These are phyloP conservation scores for Porodaedalea pini DNA, from an alignment of 1,284 basidiomycete genomes.

Conservation along the genomic window DNA sequence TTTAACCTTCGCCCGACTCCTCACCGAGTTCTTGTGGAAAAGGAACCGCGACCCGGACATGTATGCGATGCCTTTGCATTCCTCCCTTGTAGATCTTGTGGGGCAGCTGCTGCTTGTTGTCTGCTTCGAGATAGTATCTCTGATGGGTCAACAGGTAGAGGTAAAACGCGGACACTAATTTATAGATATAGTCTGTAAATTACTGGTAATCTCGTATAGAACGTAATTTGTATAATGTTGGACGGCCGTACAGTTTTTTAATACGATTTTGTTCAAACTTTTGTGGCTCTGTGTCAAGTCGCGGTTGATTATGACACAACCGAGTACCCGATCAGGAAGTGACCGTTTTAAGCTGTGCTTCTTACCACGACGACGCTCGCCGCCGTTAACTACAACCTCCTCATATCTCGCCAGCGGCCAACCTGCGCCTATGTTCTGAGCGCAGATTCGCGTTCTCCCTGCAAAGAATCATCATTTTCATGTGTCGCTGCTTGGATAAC, in stretches of 20 bases:
- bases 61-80: constrained; percentile 91
- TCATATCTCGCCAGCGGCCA: constrained; percentile 8
- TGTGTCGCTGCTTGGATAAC: constrained; percentile 3
- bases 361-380: constrained; percentile 20
- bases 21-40: constrained; percentile 83
- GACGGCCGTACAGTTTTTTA: too few relatives aligned
- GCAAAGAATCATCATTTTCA: constrained; percentile 9
- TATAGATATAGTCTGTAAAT: not conserved
- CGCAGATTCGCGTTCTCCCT: constrained; percentile 13
- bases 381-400: constrained; percentile 1
- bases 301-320: not conserved
- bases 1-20: constrained; percentile 59
- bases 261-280: too few relatives aligned
- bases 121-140: constrained; percentile 63
- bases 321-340: constrained; percentile 9
- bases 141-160: constrained; percentile 34
- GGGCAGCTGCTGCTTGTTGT: constrained; percentile 81
- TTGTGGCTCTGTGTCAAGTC: too few relatives aligned
- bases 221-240: not conserved
- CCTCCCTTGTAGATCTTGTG: constrained; percentile 86
- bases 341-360: constrained; percentile 13
- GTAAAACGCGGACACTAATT: constrained; percentile 4
- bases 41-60: constrained; percentile 86
- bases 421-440: constrained; percentile 16
- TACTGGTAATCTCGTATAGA: not conserved